Conservation (phyloP, 805 yeast species). For the Starmera amethionina region DNA sequence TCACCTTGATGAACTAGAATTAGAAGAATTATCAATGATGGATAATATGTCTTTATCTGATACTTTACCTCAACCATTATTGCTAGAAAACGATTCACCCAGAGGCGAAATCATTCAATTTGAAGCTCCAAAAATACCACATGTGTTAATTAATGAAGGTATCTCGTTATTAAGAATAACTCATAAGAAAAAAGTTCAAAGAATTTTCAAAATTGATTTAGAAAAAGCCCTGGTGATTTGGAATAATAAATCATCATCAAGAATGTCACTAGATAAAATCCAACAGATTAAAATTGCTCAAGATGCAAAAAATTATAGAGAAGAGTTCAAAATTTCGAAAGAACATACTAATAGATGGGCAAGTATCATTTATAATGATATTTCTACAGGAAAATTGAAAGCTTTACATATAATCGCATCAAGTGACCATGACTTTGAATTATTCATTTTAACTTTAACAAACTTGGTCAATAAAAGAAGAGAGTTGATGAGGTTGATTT, state of each 20-base stretch:
- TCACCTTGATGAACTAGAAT: conserved; percentile 1
- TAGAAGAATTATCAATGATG: conserved; percentile 1
- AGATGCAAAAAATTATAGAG: conserved; percentile 78
- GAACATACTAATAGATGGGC: conserved; percentile 68
- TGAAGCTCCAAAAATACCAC: conserved; percentile 31
- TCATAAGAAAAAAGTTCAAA: conserved; percentile 53
- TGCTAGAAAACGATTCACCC: background rate
- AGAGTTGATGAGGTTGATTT: conserved; percentile 52
- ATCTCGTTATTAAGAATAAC: conserved; percentile 59
- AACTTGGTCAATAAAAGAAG: conserved; percentile 47
- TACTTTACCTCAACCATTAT: background rate
- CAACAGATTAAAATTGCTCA: conserved; percentile 50
- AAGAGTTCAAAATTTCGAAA: conserved; percentile 66
- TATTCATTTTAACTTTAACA: conserved; percentile 44
- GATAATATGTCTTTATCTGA: background rate
- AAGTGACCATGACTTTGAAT: conserved; percentile 38
- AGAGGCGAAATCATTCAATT: conserved; percentile 1
- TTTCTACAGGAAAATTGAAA: conserved; percentile 53
- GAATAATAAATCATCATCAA: conserved; percentile 40
- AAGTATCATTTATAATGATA: conserved; percentile 61
- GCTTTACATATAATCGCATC: conserved; percentile 72
- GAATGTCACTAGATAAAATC: conserved; percentile 50
- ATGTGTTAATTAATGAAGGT: conserved; percentile 40
- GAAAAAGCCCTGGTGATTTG: conserved; percentile 45
- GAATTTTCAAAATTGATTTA: conserved; percentile 46